phyloP scores from a whole-genome alignment of 306 rosid species.

The Dicorynia guianensis region DNA sequence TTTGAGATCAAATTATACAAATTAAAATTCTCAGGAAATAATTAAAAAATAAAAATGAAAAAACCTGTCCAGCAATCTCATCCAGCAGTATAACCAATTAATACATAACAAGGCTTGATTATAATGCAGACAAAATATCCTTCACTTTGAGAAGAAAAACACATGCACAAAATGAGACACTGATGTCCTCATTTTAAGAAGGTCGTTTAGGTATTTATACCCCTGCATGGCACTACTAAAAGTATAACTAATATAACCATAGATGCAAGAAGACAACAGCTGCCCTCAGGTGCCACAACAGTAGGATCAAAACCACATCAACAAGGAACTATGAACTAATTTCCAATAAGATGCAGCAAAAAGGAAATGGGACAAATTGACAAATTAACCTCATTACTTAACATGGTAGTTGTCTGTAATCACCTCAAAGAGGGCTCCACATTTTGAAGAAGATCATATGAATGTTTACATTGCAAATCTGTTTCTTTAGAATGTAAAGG shows the following conservation, averaged over 20 bases:
- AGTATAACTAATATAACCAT: not conserved
- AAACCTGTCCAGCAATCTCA: too few relatives aligned
- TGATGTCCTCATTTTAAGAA: not conserved
- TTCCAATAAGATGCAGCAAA: slow-evolving; percentile 23
- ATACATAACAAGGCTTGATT: not conserved
- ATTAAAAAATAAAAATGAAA: too few relatives aligned
- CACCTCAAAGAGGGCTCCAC: slow-evolving; percentile 58
- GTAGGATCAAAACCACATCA: not conserved
- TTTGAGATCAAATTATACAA: not conserved
- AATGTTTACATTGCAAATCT: slow-evolving; percentile 43
- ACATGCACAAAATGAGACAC: not conserved
- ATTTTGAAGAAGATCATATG: slow-evolving; percentile 43
- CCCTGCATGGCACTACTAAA: too few relatives aligned
- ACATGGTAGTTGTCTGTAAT: slow-evolving; percentile 36
- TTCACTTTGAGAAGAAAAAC: not conserved
- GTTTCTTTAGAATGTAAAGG: slow-evolving; percentile 44
- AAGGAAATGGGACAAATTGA: not conserved
- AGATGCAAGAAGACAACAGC: not conserved
- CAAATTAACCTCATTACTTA: slow-evolving; percentile 11
- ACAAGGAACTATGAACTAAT: not conserved
- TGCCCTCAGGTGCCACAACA: not conserved
- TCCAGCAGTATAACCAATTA: not conserved
- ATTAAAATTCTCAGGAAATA: too few relatives aligned
- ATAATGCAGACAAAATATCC: not conserved
- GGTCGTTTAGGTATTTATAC: too few relatives aligned